Base-by-base conservation (phyloP, 129 eudicot species). In the Escallonia herrerae region DNA sequence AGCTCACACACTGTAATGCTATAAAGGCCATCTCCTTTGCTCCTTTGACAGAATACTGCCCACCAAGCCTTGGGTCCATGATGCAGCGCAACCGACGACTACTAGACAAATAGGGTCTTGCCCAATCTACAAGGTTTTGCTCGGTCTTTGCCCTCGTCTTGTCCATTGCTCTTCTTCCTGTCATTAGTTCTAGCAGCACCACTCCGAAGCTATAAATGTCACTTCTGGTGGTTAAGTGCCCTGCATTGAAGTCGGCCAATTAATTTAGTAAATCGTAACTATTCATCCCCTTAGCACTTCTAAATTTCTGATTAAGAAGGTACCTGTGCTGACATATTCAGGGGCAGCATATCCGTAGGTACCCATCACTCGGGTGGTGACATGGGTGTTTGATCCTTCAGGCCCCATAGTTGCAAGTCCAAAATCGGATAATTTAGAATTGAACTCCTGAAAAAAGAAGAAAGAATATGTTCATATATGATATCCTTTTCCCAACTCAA, bases 321-420 rank as follows among this genome's bases (percentile, higher is more conserved):
- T 83, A 90, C 97, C 97, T 3, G 97, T 90, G 80, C 79, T 86
- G 13, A 90, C 72, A 63, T 90, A 90, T 75, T 90, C 97, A 45
- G 97, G 97, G n/a, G 97, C 95, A 15, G 97, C 97, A 74, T 90
- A 90, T 51, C 97, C 97, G 43, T 90, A 90, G 3, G 97, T 90
- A 5, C 97, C 97, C 95, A 90, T 86, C 5, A 90, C 97, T 71
- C 95, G 78, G 22, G 97, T 90, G 2, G 95, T 86, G 50, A 90
- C 97, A 75, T 90, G 95, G 14, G 95, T 83, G 37, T 90, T 86
- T 66, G 95, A 86, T 72, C 95, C 95, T 81, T 86, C 97, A 2
- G 97, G 95, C 1, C 97, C 97, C 95, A 90, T 86, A 63, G 85
- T 86, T 43, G 97, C 97, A 1, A 90, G 77, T 45, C 97, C 97